A percentile compares a stretch with the other conserved stretches of the same genome.
Evolutionary conservation across 2,329 filamentous ascomycete genomes (phyloP).

Genomic region (Microdochium bolleyi): DNA sequence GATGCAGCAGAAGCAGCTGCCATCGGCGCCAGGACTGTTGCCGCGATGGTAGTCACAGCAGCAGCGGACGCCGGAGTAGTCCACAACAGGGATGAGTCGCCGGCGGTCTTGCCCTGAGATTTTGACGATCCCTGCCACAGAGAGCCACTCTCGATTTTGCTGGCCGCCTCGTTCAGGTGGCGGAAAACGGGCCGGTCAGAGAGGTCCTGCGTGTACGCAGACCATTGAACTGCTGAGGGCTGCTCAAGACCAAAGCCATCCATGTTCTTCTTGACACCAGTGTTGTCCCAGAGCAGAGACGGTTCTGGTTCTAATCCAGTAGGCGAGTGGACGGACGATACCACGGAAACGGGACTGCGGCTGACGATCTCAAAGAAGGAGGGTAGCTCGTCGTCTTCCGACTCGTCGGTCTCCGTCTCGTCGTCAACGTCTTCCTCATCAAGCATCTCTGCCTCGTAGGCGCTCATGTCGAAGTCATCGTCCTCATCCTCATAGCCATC

Average conservation of each 20-base stretch:
- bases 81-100: not conserved
- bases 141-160: not conserved
- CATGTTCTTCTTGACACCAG: not conserved
- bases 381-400: not conserved
- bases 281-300: not conserved
- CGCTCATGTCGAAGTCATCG: slow-evolving; percentile 18
- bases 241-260: not conserved
- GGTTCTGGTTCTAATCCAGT: not conserved
- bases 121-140: not conserved
- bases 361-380: not conserved
- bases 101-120: not conserved
- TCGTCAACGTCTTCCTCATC: slow-evolving; percentile 19
- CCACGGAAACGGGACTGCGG: not conserved
- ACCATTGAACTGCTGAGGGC: not conserved
- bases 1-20: not conserved
- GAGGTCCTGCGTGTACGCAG: not conserved
- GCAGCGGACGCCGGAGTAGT: not conserved
- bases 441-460: slow-evolving; percentile 22
- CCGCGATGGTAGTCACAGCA: not conserved
- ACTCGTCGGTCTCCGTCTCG: slow-evolving; percentile 6
- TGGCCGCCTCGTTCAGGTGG: not conserved
- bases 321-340: not conserved
- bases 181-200: not conserved
- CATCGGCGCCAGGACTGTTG: not conserved
- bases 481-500: slow-evolving; percentile 6